Evolutionary conservation across 768 basidiomycete species (phyloP).

Genomic region (Rhodotorula kratochvilovae): DNA sequence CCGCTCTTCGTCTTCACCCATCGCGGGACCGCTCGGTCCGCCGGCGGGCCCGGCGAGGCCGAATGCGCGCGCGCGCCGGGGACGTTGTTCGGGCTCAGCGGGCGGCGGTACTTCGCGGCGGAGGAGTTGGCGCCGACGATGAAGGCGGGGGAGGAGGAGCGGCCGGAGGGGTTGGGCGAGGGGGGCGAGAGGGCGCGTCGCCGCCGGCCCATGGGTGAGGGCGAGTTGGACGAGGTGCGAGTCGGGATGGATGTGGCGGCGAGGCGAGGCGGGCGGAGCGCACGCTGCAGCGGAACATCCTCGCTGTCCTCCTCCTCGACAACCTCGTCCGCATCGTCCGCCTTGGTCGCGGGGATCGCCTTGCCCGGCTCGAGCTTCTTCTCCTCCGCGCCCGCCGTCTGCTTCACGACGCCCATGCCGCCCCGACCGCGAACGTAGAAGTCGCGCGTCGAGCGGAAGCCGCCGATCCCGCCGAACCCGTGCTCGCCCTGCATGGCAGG

Average conservation of each 20-base stretch:
- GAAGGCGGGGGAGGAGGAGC: slow-evolving; percentile 3
- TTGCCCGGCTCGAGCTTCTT: neutral
- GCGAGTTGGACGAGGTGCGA: neutral
- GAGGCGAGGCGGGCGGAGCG: neutral
- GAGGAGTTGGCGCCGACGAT: neutral
- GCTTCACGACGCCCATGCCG: slow-evolving; percentile 10
- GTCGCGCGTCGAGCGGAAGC: slow-evolving; percentile 24
- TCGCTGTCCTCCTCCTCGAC: neutral
- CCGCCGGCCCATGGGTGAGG: neutral
- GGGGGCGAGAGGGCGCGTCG: neutral
- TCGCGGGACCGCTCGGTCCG: neutral
- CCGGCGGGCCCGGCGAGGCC: slow-evolving; percentile 4
- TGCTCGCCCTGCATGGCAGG: slow-evolving; percentile 12
- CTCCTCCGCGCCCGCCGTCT: neutral
- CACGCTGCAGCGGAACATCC: neutral
- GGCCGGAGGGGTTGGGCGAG: neutral
- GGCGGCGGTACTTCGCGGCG: neutral
- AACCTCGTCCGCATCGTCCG: neutral
- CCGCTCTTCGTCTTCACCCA: slow-evolving; percentile 12
- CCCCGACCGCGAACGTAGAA: slow-evolving; percentile 18
- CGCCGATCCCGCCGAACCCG: slow-evolving; percentile 19
- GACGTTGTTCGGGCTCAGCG: neutral
- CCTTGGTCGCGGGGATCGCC: neutral
- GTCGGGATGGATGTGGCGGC: too few relatives aligned
- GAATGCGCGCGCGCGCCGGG: neutral